Evolutionary conservation across 139 green algal species (phyloP), one percentile per base, ranked within the genome.

Genomic region (Chlorella sp.): DNA sequence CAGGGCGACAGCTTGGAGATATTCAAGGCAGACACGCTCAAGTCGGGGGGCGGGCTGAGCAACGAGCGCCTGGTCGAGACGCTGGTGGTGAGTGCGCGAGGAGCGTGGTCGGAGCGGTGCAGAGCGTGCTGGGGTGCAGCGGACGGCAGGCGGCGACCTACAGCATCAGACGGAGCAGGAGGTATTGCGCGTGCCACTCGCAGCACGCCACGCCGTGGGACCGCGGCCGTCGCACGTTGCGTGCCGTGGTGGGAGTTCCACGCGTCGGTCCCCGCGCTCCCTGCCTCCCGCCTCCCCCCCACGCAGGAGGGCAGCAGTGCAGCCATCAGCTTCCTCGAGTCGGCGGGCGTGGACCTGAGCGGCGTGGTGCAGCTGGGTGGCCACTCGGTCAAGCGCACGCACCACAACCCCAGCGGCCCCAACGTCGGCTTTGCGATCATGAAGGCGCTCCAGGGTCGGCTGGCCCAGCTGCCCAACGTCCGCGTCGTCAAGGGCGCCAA

Each of bases 341-440:
- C 41, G 4, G 38, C 73, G 11, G 86, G 89, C 8, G 71, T 88
- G 9, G 66, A 81, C 53, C 67, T 94, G 60, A 59, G 55, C 38
- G 75, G 56, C 6, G 46, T 88, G 12, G 86, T 86, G 43, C 84
- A 82, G 42, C 79, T 94, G 63, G 89, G 87, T 6, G 89, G 87
- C 5, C 87, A 93, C 81, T 83, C 72, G 40, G 25, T 48, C 36
- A 58, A 50, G 40, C 56, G 80, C 50, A 77, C 66, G 9, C 71
- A 84, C 76, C 73, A 31, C 48, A 67, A 48, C 46, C 40, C 51
- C 17, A 14, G 33, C 1, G 89, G 89, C 29, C 83, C 86, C 33
- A 87, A 88, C 35, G 86, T 93, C 31, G 89, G 89, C 36, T 87
- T 78, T 36, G 59, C 67, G 9, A 82, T 93, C n/a, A 82, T 93